Conservation (phyloP, 75 land plant genomes). For the Sequoia sempervirens region DNA sequence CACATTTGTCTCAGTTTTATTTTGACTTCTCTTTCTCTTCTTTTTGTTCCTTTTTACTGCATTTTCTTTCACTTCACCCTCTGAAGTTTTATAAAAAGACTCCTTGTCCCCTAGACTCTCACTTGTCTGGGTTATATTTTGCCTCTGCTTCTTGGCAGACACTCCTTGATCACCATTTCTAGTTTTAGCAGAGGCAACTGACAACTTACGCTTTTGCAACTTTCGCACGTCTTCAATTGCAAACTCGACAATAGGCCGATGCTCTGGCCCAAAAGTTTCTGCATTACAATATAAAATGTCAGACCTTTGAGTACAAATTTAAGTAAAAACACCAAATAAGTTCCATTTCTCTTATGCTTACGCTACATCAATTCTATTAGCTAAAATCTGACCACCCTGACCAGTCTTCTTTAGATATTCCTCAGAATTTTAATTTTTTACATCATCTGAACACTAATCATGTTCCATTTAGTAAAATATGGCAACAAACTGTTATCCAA, state of each 20-base stretch:
- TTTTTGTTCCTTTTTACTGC: background rate
- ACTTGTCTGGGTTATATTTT: background rate
- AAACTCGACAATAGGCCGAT: conserved; percentile 95
- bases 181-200: background rate
- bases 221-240: conserved; percentile 79
- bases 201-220: conserved; percentile 40
- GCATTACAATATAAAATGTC: conserved; percentile 3
- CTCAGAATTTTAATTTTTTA: background rate
- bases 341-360: background rate
- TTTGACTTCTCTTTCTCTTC: conserved; percentile 9
- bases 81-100: background rate
- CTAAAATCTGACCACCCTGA: background rate
- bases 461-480: background rate
- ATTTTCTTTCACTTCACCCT: background rate
- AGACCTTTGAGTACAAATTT: background rate
- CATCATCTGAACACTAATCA: background rate
- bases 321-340: background rate
- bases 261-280: conserved; percentile 90
- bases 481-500: background rate
- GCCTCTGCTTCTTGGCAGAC: background rate
- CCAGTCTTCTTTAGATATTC: background rate
- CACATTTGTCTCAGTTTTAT: background rate
- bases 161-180: background rate
- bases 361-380: background rate
- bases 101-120: background rate